Base-by-base conservation (phyloP, 1,284 basidiomycete genomes). In the Puccinia polysora region DNA sequence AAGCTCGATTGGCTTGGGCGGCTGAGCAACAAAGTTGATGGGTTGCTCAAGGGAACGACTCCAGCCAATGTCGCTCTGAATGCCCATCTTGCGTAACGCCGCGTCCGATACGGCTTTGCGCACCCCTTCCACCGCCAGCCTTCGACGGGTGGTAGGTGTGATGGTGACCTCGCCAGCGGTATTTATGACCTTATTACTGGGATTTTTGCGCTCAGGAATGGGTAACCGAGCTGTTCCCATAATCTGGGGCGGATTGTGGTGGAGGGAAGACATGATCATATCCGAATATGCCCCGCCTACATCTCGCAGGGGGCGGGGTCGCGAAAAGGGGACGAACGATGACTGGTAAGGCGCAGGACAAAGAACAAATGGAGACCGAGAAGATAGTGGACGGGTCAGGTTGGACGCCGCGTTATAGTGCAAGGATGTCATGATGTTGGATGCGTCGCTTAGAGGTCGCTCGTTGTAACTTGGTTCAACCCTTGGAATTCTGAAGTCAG, bases 41-140 rank as follows among this genome's bases (percentile, higher is more conserved):
- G 62, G 47, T 50, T 49, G 62, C 15, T 64, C 45, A 18, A 52
- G 62, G 25, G 12, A 40, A 28, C 36, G 28, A 1, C 6, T 30
- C 62, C 62, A 52, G 15, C 32, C 30, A 6, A 34, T 23, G 3
- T 18, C 47, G 8, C 28, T 45, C 2, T 50, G 28, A 8, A 52
- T 64, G 20, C 62, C 47, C 62, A 64, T 64, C 45, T 64, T 64
- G 47, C 62, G 62, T 30, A 64, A 50, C n/a, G 47, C 62, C 15
- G 62, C 62, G 50, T 52, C 43, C 0, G 62, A 64, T 25, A 64
- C 62, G 2, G 62, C 62, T 52, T 64, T 64, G 20, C 62, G 25
- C 62, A 64, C n/a, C 34, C 62, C 47, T 25, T 64, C 62, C 0
- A 64, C 62, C 23, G 62, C 62, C 32, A 49, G 45, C 32, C 50